A percentile compares a stretch with the other conserved stretches of the same genome.
phyloP scores from a whole-genome alignment of 2,329 filamentous ascomycete species.

The Fusarium sterilihyphosum region DNA sequence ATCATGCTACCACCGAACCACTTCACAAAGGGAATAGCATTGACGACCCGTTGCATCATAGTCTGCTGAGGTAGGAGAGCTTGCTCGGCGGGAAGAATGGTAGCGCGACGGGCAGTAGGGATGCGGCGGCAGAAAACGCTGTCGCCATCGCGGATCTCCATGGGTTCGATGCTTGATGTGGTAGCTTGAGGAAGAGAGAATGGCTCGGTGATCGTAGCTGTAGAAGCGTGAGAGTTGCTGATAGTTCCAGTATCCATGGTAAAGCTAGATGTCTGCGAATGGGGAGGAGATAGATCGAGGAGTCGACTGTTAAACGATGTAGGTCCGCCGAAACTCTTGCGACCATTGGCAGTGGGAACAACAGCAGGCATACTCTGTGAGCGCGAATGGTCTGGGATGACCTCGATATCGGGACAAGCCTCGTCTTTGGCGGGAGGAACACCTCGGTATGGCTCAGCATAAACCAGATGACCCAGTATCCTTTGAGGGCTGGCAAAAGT shows the following conservation, averaged over 20 bases:
- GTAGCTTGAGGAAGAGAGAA: conserved; percentile 24
- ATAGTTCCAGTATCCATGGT: conserved; percentile 68
- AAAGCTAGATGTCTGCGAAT: conserved; percentile 61
- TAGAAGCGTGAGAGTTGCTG: conserved; percentile 55
- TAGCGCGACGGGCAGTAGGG: conserved; percentile 71
- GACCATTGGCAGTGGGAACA: conserved; percentile 39
- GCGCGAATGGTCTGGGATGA: conserved; percentile 45
- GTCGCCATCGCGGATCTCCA: conserved; percentile 48
- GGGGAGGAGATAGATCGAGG: conserved; percentile 54
- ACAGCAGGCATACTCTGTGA: conserved; percentile 51
- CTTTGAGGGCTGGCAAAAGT: conserved; percentile 76
- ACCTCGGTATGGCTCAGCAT: conserved; percentile 75
- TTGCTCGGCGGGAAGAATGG: conserved; percentile 74
- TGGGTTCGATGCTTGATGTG: conserved; percentile 40
- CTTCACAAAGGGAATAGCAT: conserved; percentile 73
- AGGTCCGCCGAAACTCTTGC: conserved; percentile 45
- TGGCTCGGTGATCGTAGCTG: conserved; percentile 56
- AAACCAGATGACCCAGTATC: conserved; percentile 75
- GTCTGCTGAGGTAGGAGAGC: conserved; percentile 76
- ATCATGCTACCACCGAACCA: conserved; percentile 81
- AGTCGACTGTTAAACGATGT: conserved; percentile 52
- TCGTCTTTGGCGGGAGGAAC: conserved; percentile 72
- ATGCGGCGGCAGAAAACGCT: conserved; percentile 68
- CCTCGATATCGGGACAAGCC: conserved; percentile 65
- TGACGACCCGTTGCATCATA: conserved; percentile 69